Conservation (phyloP, 208 protist genomes). For the Leishmania tarentolae region DNA sequence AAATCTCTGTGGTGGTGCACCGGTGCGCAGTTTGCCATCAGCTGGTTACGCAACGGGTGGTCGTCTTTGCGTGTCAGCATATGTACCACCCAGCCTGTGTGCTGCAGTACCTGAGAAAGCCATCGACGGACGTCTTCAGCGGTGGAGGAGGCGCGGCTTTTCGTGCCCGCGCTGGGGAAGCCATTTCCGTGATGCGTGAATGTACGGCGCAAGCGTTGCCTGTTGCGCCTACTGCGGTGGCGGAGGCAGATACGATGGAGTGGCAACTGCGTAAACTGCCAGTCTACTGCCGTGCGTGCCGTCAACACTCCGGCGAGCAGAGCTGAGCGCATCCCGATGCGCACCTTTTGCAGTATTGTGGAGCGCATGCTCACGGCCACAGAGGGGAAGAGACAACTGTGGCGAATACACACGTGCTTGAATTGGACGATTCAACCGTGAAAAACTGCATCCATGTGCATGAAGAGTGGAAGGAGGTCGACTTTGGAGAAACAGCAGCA, state of each 20-base stretch:
- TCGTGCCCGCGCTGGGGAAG: background rate
- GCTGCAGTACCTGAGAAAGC: conserved; percentile 34
- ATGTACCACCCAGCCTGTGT: conserved; percentile 65
- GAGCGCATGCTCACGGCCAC: background rate
- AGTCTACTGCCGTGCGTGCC: conserved; percentile 27
- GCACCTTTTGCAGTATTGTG: background rate
- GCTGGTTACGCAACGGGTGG: conserved; percentile 24
- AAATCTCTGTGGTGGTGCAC: background rate
- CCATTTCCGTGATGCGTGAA: conserved; percentile 2
- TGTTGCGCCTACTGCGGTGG: background rate
- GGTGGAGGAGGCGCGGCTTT: background rate
- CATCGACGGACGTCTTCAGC: background rate
- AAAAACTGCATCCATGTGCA: background rate
- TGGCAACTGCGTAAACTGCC: conserved; percentile 18
- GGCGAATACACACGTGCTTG: background rate
- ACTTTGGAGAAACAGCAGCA: background rate
- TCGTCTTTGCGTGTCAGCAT: conserved; percentile 68
- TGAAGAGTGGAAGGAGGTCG: background rate
- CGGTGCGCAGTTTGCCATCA: conserved; percentile 26
- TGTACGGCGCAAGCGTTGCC: background rate
- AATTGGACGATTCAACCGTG: background rate
- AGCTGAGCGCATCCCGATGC: background rate
- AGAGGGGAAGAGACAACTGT: background rate
- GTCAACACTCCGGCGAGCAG: conserved; percentile 18
- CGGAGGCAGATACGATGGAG: conserved; percentile 2